Evolutionary conservation across 2,329 filamentous ascomycete species (phyloP).

Genomic region (Talaromyces sp.): DNA sequence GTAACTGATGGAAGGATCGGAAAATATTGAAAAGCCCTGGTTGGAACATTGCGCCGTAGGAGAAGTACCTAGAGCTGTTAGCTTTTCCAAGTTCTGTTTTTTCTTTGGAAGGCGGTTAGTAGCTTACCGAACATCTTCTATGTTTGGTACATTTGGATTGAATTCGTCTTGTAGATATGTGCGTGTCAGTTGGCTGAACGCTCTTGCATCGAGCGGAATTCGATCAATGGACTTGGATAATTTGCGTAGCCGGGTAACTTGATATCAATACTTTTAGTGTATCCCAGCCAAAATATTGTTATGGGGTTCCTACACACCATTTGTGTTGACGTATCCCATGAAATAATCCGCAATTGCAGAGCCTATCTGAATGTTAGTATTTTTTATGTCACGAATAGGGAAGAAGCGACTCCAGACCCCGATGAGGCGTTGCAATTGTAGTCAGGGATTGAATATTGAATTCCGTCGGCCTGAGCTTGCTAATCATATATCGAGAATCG

Average conservation of each 20-base stretch:
- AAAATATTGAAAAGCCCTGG: conserved; percentile 56
- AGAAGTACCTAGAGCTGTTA: conserved; percentile 48
- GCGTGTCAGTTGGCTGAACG: conserved; percentile 57
- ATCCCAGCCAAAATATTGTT: not conserved
- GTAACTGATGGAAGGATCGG: conserved; percentile 51
- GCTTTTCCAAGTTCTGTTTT: conserved; percentile 11
- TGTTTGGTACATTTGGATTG: conserved; percentile 56
- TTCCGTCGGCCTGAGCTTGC: conserved; percentile 52
- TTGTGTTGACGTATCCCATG: conserved; percentile 49
- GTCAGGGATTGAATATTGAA: conserved; percentile 72
- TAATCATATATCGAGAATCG: conserved; percentile 62
- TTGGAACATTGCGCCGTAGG: conserved; percentile 57
- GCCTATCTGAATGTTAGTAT: conserved; percentile 28
- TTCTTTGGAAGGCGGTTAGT: not conserved
- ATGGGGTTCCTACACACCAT: conserved; percentile 33
- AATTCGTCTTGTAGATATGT: conserved; percentile 56
- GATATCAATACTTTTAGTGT: not conserved
- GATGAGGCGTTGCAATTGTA: conserved; percentile 59
- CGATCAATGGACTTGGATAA: conserved; percentile 8
- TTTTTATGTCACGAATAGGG: conserved; percentile 4
- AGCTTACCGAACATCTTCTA: conserved; percentile 45
- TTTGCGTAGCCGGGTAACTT: conserved; percentile 7
- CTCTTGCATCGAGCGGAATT: conserved; percentile 4
- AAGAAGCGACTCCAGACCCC: conserved; percentile 34
- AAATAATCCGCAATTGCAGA: conserved; percentile 60